Percentiles rank a stretch among this genome's conserved stretches.
Evolutionary conservation across 306 rosid species (phyloP).

Genomic region (Bauhinia variegata): DNA sequence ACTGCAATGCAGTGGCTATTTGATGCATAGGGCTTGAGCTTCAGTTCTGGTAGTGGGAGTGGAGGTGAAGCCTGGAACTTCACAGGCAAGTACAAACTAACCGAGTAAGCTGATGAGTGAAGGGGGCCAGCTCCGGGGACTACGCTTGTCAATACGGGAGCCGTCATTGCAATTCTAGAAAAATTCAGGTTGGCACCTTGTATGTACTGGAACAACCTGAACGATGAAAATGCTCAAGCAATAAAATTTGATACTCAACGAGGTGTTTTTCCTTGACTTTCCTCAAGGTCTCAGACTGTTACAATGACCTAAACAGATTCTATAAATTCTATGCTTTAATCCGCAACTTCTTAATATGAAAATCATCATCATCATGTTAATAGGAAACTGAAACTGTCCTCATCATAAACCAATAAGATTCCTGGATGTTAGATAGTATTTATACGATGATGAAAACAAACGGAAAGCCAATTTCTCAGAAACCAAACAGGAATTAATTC

Average conservation of each 20-base stretch:
- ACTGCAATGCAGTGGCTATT: conserved; percentile 61
- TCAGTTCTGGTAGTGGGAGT: conserved; percentile 68
- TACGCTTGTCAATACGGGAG: conserved; percentile 67
- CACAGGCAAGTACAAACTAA: conserved; percentile 63
- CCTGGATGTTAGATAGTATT: too few species aligned
- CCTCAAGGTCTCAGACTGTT: neutral
- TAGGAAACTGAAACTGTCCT: neutral
- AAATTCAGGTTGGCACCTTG: conserved; percentile 86
- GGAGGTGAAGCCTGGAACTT: conserved; percentile 75
- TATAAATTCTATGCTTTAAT: neutral
- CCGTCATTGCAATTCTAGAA: conserved; percentile 74
- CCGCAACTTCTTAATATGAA: neutral
- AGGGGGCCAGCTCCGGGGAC: conserved; percentile 69
- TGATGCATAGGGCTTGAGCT: conserved; percentile 50
- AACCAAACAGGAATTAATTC: neutral
- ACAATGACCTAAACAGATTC: neutral
- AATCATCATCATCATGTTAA: neutral
- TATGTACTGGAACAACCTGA: conserved; percentile 77
- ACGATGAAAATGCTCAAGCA: neutral
- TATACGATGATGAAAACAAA: neutral
- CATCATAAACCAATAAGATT: neutral
- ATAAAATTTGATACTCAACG: neutral
- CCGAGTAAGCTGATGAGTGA: conserved; percentile 64
- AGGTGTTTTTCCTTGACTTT: neutral
- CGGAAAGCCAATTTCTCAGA: neutral